phyloP scores from a whole-genome alignment of 2,329 filamentous ascomycete genomes.

The Arthrobotrys entomopaga region DNA sequence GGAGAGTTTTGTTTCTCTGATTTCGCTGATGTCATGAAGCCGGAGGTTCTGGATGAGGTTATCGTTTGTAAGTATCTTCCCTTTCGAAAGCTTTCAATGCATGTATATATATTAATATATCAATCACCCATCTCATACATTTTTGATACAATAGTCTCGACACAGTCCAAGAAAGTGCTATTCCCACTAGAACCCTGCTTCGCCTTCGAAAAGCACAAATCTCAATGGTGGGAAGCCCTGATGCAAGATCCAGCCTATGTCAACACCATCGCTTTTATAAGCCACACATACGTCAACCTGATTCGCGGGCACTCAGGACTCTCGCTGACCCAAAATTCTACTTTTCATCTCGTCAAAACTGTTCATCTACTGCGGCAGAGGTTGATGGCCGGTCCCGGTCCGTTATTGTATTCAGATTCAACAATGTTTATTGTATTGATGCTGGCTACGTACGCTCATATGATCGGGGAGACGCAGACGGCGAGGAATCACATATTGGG shows the following conservation, averaged over 20 bases:
- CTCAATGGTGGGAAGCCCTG: constrained; percentile 60
- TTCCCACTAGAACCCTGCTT: constrained; percentile 61
- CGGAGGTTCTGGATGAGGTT: constrained; percentile 57
- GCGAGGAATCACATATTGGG: constrained; percentile 62
- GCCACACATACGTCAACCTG: constrained; percentile 60
- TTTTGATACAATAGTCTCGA: constrained; percentile 59
- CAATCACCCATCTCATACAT: background rate
- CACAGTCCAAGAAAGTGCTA: constrained; percentile 60
- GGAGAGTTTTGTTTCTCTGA: constrained; percentile 57
- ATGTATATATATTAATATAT: background rate
- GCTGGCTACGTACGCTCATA: constrained; percentile 60
- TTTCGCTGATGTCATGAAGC: constrained; percentile 60
- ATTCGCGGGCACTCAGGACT: constrained; percentile 48
- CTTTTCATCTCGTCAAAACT: constrained; percentile 59
- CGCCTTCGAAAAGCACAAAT: constrained; percentile 58
- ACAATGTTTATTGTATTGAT: constrained; percentile 61
- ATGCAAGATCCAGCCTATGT: constrained; percentile 61
- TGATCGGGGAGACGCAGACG: constrained; percentile 58
- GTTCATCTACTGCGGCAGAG: constrained; percentile 61
- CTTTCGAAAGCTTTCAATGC: background rate
- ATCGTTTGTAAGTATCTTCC: constrained; percentile 59
- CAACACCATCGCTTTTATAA: constrained; percentile 61
- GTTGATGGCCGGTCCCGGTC: constrained; percentile 56
- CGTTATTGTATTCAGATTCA: constrained; percentile 58
- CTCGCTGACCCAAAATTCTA: constrained; percentile 29